phyloP scores from a whole-genome alignment of 2,329 filamentous ascomycete species.

The Diaporthe citriasiana region DNA sequence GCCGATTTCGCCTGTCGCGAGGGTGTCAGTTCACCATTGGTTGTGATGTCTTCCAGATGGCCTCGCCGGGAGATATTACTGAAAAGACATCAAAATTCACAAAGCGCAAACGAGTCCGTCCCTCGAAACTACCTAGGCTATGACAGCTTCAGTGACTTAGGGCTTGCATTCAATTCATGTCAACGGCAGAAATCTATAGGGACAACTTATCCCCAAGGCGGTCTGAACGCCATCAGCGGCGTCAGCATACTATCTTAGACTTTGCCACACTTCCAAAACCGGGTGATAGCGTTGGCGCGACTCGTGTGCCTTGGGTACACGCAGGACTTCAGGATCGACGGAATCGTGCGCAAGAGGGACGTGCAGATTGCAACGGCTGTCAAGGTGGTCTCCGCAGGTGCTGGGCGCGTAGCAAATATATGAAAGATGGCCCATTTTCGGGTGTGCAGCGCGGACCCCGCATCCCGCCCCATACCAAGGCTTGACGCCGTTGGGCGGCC shows the following conservation, averaged over 20 bases:
- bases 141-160: no score
- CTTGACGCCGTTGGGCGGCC: slow-evolving; percentile 14
- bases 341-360: neutral
- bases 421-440: neutral
- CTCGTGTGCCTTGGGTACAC: neutral
- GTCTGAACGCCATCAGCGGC: neutral
- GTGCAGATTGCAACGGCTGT: slow-evolving; percentile 2
- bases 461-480: neutral
- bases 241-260: neutral
- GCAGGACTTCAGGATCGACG: neutral
- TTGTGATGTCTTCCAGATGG: no score
- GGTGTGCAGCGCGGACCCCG: neutral
- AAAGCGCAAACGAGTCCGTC: no score
- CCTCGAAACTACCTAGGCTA: no score
- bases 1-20: no score
- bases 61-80: no score
- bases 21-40: no score
- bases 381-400: no score
- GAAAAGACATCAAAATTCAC: no score
- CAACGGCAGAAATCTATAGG: neutral
- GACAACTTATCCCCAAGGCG: neutral
- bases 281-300: neutral
- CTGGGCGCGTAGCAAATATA: slow-evolving; percentile 11
- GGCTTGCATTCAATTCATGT: no score
- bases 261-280: neutral